A percentile compares a stretch with the other conserved stretches of the same genome.
Evolutionary conservation across 129 eudicot species (phyloP).

Genomic region (Flaveria trinervia): DNA sequence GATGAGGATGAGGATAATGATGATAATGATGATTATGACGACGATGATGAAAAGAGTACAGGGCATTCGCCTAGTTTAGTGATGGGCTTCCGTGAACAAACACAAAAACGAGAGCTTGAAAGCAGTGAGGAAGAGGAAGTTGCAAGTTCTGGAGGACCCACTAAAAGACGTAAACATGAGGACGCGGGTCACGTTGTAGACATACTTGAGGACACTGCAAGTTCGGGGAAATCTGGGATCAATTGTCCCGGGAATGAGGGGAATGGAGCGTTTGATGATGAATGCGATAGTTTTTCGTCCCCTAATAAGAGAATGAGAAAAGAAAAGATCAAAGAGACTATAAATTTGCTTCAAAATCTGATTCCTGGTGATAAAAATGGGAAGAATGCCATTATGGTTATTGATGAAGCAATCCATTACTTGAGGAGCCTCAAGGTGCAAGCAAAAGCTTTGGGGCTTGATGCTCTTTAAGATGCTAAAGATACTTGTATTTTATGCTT

Average conservation of each 20-base stretch:
- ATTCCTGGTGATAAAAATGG: constrained; percentile 66
- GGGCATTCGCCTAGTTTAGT: constrained; percentile 75
- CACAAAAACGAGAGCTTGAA: not conserved
- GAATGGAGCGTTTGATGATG: constrained; percentile 21
- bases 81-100: constrained; percentile 24
- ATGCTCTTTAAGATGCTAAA: constrained; percentile 32
- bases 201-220: constrained; percentile 42
- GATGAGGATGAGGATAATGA: constrained; percentile 35
- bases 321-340: constrained; percentile 58
- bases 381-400: constrained; percentile 58
- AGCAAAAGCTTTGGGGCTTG: constrained; percentile 70
- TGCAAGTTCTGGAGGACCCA: constrained; percentile 53
- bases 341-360: constrained; percentile 58
- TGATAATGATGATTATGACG: constrained; percentile 42
- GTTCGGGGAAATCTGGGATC: constrained; percentile 40
- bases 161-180: constrained; percentile 51
- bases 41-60: constrained; percentile 77
- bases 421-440: constrained; percentile 61
- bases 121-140: constrained; percentile 60
- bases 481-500: not conserved
- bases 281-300: constrained; percentile 39
- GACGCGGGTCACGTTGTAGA: constrained; percentile 32
- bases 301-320: constrained; percentile 51
- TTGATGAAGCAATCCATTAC: constrained; percentile 82
- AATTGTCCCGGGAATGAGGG: constrained; percentile 35